phyloP scores from a whole-genome alignment of 306 rosid species.

The Ormosia semicastrata region DNA sequence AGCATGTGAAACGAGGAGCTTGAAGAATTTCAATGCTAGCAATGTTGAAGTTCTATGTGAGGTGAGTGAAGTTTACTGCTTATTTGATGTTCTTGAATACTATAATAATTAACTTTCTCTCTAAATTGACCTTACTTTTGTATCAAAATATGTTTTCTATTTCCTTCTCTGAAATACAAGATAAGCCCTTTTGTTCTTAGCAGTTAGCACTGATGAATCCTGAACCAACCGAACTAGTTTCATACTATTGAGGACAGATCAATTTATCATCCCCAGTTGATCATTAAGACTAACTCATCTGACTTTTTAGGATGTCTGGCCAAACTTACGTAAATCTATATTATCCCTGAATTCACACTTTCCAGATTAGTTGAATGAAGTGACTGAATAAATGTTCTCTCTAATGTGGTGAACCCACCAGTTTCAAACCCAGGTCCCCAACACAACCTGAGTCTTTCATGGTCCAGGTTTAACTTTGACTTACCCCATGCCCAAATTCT shows the following conservation, averaged over 20 bases:
- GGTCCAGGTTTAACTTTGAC: not conserved
- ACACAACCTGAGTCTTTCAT: not conserved
- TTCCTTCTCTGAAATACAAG: not conserved
- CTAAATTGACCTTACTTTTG: not conserved
- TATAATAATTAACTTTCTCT: not conserved
- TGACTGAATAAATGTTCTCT: not conserved
- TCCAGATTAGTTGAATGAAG: not conserved
- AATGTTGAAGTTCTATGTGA: conserved; percentile 87
- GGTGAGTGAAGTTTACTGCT: conserved; percentile 42
- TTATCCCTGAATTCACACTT: not conserved
- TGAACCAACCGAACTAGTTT: not conserved
- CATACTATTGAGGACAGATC: no score
- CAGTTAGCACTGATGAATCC: not conserved
- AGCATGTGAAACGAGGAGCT: conserved; percentile 83
- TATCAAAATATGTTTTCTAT: not conserved
- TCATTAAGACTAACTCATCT: not conserved
- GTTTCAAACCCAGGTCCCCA: not conserved
- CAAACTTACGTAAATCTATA: not conserved
- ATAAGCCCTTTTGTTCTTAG: not conserved
- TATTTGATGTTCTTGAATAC: not conserved
- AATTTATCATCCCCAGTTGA: not conserved
- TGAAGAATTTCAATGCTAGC: conserved; percentile 62
- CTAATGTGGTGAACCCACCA: not conserved
- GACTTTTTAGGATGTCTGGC: not conserved
- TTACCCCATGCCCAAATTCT: not conserved